Evolutionary conservation across 2,329 filamentous ascomycete species (phyloP), one percentile per base, ranked within the genome.

Genomic region (Emmonsiellopsis sp.): DNA sequence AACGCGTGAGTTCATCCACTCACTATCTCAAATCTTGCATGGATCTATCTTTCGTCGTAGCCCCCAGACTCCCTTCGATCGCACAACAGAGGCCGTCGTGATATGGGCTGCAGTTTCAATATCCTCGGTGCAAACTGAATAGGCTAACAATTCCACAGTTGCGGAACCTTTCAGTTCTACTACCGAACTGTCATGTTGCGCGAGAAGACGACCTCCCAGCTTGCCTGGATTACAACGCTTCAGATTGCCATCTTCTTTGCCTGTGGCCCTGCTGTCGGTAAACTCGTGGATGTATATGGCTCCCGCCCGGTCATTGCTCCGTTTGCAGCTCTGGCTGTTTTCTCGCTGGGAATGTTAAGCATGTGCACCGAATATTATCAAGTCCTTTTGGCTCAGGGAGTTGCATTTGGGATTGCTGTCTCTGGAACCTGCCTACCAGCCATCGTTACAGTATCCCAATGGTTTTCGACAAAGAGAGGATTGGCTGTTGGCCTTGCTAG

Each of bases 361-460:
- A 58, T 76, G 11, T 71, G 68, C 55, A 60, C 55, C 1, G 55
- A 66, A 43, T 71, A 73, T 58, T 75, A 68, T 67, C 72, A 76
- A 51, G 55, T 75, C 2, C 63, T 75, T 40, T 63, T 76, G 7
- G 67, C 69, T 0, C 72, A 75, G 57, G 72, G 68, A n/a, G 53
- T 75, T 31, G 66, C 67, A 48, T 64, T 73, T 49, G 72, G 74
- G 2, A 51, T 74, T 17, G 81, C 78, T 2, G 76, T 76, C 53
- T 80, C 81, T 5, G 77, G 73, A 55, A 64, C 83, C 10, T 84
- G 82, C 66, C 77, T 78, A 52, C 77, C 82, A 0, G 69, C 74
- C 47, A 71, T 85, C 31, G 76, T 81, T 0, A 76, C 81, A 1
- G 69, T 84, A 2, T 76, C 80, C 10, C 81, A 81, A 2, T 85